Base-by-base conservation (phyloP, 352 stramenopile genomes). In the Globisporangium uncinulatum region DNA sequence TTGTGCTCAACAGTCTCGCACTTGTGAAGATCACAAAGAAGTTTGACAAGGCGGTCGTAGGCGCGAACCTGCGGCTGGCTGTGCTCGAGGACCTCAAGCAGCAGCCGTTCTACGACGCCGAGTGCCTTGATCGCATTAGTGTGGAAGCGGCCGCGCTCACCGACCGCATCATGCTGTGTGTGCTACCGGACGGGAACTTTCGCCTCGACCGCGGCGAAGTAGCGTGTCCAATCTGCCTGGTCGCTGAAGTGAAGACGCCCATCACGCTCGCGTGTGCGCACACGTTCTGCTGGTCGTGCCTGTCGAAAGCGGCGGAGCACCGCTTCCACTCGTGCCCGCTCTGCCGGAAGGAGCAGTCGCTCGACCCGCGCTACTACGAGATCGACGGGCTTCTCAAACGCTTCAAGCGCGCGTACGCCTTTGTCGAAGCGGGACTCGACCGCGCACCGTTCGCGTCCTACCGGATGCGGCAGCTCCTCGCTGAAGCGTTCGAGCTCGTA, bases 21-120 rank as follows among this genome's bases (percentile, higher is more conserved):
- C 70, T 92, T 29, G 78, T 90, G 54, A 92, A 92, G 59, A 89
- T 89, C 62, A 67, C 76, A 58, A 92, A 92, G 66, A 92, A 92
- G 61, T 87, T 89, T 48, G 82, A 87, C 67, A 92, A 92, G 52
- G 41, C 65, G 0, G 63, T 68, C 3, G 69, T 64, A 11, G 44
- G n/a, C 1, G 49, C 66, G 36, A 56, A 19, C 1, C 39, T 87
- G 19, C 73, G 83, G 51, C 21, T 52, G 2, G 36, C 56, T 31
- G 63, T 87, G 10, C 59, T 84, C 17, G 72, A 83, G 20, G 70
- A 86, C 15, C 65, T 92, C 17, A 85, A 83, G 43, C 47, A 49
- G 7, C 81, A 92, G 57, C 54, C 73, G 9, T 92, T 92, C 63
- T 89, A 88, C 64, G 71, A 86, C 20, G 70, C 64, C 59, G 67